phyloP scores from a whole-genome alignment of 805 yeast species.

The Candida sphagnicola region DNA sequence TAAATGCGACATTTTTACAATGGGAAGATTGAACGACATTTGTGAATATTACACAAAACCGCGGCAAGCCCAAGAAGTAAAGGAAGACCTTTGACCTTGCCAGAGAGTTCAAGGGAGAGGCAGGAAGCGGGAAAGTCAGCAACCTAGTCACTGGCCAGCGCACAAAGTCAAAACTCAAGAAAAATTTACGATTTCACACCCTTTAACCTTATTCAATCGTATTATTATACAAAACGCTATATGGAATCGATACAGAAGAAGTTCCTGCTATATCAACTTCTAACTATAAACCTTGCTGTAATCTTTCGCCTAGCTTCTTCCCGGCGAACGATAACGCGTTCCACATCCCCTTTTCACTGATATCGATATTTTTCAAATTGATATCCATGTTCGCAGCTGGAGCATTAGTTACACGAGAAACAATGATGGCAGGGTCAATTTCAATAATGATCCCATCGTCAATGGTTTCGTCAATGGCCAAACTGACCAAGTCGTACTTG shows the following conservation, averaged over 20 bases:
- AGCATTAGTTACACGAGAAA: conserved; percentile 85
- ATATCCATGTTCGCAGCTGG: conserved; percentile 42
- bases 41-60: too few relatives aligned
- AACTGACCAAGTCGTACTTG: conserved; percentile 77
- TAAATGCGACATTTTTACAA: too few relatives aligned
- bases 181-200: too few relatives aligned
- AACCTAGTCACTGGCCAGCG: too few relatives aligned
- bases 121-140: too few relatives aligned
- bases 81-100: too few relatives aligned
- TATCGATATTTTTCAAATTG: conserved; percentile 56
- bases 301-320: conserved; percentile 52
- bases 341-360: conserved; percentile 71
- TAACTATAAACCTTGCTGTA: conserved; percentile 41
- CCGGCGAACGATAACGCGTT: conserved; percentile 87
- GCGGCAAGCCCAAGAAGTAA: too few relatives aligned
- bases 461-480: conserved; percentile 86
- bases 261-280: not conserved
- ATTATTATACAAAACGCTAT: not conserved
- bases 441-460: conserved; percentile 94
- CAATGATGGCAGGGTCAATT: conserved; percentile 81
- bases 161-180: too few relatives aligned
- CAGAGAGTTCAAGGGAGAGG: too few relatives aligned
- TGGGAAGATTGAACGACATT: too few relatives aligned
- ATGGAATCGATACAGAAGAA: not conserved
- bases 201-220: too few relatives aligned